Evolutionary conservation across 2,329 filamentous ascomycete genomes (phyloP), one percentile per base, ranked within the genome.

Genomic region (Alternaria novae-zelandiae): DNA sequence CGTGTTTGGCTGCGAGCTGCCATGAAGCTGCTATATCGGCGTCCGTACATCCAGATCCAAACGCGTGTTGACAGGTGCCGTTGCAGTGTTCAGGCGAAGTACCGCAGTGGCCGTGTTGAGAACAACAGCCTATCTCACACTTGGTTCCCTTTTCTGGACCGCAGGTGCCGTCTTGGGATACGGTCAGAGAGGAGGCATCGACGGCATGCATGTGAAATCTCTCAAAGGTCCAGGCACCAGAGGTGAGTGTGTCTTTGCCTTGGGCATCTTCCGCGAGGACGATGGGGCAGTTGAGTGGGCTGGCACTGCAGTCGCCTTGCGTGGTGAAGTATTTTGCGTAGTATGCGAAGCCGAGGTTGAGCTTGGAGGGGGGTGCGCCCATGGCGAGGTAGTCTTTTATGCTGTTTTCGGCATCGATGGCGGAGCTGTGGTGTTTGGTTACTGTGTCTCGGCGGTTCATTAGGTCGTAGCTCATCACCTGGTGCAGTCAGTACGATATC

Each of bases 381-480:
- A 85, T 84, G 3, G 81, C 78, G 15, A 89, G 76, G 74, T 92
- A 92, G 41, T 84, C 83, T 55, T 88, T 81, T 47, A 92, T 76
- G 4, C 86, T 81, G 6, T 83, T 80, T 7, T 84, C 77, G 0
- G 89, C 89, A 10, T 82, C 84, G 13, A 81, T 72, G 7, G 92
- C 82, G n/a, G 88, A 87, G 46, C 85, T 89, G 74, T 91, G 89
- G 76, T 93, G 90, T 32, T 81, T 84, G 4, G 90, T 91, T 10
- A 82, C 74, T 46, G 79, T 87, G 79, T 92, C 87, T 32, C 91
- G 87, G 32, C 90, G 72, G 79, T 91, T 92, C 86, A 91, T 90
- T 51, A 93, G 75, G 73, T 93, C 90, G 75, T 92, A 92, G 2
- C 86, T 85, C 90, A 92, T 92, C 66, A 92, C 81, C 74, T 76